Evolutionary conservation across 257 asterid species (phyloP).

Genomic region (Solanum infundibuliforme): DNA sequence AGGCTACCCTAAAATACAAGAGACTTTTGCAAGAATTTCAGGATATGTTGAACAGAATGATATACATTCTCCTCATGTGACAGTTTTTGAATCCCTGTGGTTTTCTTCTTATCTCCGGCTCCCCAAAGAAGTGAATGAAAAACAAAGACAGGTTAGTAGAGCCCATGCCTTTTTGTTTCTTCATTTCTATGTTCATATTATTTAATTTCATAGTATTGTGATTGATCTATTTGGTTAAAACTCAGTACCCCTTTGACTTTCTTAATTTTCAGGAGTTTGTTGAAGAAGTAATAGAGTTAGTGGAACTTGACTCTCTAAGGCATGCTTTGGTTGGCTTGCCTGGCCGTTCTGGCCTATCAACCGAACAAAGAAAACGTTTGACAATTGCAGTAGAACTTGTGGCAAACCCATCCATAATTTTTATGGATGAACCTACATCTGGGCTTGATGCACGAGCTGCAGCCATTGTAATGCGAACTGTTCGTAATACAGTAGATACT

Average conservation of each 20-base stretch:
- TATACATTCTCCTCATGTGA: conserved; percentile 26
- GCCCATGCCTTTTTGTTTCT: not conserved
- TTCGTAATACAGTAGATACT: conserved; percentile 87
- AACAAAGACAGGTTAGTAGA: not conserved
- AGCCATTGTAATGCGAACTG: conserved; percentile 95
- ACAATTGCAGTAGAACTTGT: conserved; percentile 94
- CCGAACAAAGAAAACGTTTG: conserved; percentile 85
- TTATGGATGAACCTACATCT: conserved; percentile 96
- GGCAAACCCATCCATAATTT: conserved; percentile 88
- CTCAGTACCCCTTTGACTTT: not conserved
- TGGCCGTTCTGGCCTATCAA: conserved; percentile 79
- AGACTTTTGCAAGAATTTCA: not conserved
- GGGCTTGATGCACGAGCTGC: conserved; percentile 98
- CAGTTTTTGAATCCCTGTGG: not conserved
- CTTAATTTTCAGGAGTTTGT: not conserved
- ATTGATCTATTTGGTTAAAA: not conserved
- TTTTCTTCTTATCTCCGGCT: not conserved
- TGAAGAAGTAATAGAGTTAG: conserved; percentile 11
- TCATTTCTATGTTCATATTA: not conserved
- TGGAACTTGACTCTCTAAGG: conserved; percentile 65
- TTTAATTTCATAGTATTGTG: not conserved
- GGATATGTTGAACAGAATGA: not conserved
- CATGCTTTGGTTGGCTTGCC: conserved; percentile 86
- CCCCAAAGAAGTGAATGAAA: not conserved
- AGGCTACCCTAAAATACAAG: conserved; percentile 40